Percentiles rank a stretch among this genome's conserved stretches.
phyloP scores from a whole-genome alignment of 2,329 filamentous ascomycete species.

The Fusarium tjaetaba region DNA sequence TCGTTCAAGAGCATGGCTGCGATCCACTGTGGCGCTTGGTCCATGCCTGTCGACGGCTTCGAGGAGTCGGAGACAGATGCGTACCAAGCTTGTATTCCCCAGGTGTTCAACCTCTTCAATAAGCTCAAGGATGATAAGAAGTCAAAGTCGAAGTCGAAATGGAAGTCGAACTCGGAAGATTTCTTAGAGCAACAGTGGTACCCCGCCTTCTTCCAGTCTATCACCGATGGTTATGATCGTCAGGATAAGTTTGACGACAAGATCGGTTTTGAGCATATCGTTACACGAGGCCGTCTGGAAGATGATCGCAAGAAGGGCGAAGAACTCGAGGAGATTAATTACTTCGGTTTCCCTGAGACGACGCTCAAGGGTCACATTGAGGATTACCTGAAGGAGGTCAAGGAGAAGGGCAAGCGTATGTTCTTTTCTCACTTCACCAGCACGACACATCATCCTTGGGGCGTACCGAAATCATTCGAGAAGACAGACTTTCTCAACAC shows the following conservation, averaged over 20 bases:
- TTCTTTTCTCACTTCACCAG: conserved; percentile 52
- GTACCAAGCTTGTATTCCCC: conserved; percentile 57
- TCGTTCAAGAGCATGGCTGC: conserved; percentile 57
- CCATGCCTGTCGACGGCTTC: conserved; percentile 53
- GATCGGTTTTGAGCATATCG: conserved; percentile 47
- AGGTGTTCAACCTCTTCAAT: conserved; percentile 49
- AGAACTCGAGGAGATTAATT: conserved; percentile 42
- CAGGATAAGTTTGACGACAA: conserved; percentile 46
- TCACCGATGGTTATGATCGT: conserved; percentile 50
- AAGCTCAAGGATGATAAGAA: conserved; percentile 35
- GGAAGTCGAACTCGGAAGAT: conserved; percentile 15
- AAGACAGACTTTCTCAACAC: conserved; percentile 26
- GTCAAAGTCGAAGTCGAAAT: neutral
- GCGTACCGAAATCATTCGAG: conserved; percentile 32
- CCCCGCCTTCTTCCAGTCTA: conserved; percentile 50
- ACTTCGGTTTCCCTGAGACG: conserved; percentile 50
- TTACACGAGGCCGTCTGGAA: conserved; percentile 45
- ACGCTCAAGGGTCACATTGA: conserved; percentile 46
- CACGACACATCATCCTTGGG: conserved; percentile 50
- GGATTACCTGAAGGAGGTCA: conserved; percentile 44
- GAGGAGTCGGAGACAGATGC: conserved; percentile 53
- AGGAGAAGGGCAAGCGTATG: conserved; percentile 46
- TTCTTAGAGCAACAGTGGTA: conserved; percentile 47
- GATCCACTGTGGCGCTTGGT: conserved; percentile 54
- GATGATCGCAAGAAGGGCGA: conserved; percentile 23